A percentile compares a stretch with the other conserved stretches of the same genome.
These are phyloP conservation scores for Colletotrichum sp. DNA, from an alignment of 2,329 filamentous ascomycete genomes.

Conservation along the genomic window DNA sequence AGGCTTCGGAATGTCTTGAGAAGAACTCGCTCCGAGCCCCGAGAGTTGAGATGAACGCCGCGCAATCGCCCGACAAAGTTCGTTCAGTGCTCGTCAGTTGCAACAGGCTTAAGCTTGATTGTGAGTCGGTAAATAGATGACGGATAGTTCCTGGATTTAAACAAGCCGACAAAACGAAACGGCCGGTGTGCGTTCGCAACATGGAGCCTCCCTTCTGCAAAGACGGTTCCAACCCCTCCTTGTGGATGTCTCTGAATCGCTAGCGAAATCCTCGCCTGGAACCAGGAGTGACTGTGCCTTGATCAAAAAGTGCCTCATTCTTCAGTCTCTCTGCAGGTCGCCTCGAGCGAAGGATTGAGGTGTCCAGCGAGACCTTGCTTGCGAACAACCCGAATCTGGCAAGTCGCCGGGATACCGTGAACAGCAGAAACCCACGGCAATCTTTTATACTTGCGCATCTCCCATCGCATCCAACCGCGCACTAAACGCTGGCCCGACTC, in stretches of 20 bases:
- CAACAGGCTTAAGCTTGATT: constrained; percentile 1
- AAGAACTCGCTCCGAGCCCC: neutral
- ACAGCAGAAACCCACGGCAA: neutral
- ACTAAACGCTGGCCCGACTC: neutral
- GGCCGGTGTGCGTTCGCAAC: neutral
- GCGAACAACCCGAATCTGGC: neutral
- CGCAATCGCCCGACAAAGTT: neutral
- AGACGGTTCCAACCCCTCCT: neutral
- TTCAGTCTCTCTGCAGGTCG: neutral
- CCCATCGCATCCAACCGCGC: neutral
- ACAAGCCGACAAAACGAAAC: neutral
- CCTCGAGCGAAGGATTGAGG: neutral
- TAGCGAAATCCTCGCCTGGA: neutral
- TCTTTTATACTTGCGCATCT: neutral
- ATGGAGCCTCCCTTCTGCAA: neutral
- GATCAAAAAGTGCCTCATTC: neutral
- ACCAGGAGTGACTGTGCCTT: neutral
- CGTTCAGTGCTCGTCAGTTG: neutral
- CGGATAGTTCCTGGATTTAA: neutral
- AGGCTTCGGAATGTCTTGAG: neutral
- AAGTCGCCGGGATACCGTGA: neutral
- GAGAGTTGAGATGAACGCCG: neutral
- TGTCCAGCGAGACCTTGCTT: neutral
- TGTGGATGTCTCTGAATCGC: neutral
- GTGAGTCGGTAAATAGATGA: neutral